Evolutionary conservation across 73 alveolate genomes (phyloP), one percentile per base, ranked within the genome.

Genomic region (Durusdinium trenchii): DNA sequence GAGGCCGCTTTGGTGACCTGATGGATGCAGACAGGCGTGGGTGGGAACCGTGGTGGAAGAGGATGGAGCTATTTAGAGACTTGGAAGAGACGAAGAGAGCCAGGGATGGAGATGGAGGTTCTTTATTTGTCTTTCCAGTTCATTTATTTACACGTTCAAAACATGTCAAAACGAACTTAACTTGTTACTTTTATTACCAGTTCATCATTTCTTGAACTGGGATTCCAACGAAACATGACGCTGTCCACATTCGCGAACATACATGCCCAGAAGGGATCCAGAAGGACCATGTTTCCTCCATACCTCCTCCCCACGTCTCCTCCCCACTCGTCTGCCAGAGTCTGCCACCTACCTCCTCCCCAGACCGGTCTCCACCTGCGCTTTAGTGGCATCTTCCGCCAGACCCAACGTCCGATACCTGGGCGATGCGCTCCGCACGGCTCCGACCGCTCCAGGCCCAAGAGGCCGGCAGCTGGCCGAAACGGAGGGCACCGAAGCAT

Each of bases 1-100:
- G 98, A 91, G 75, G 98, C 98, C 3, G 98, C 98, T 40, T 91
- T 91, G 52, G 98, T 67, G 75, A 83, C 94, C 94, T 83, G 73
- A 51, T n/a, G 38, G 3, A n/a, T n/a, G n/a, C n/a, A 57, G 69
- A n/a, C n/a, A n/a, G n/a, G n/a, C 18, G 73, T 57, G 69, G 23
- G 32, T 57, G 69, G 69, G 18, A 23, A 2, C 73, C 73, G n/a
- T 23, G 73, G 30, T 32, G 30, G 30, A 60, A 23, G n/a, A 60
- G 18, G 18, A 23, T 60, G 18, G 73, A 60, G 30, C 73, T 23
- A 60, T 32, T 60, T 60, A 32, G 18, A 60, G n/a, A 23, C 18
- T 60, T 60, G 73, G n/a, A 23, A 60, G 73, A 60, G 18, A 60
- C 30, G 73, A 23, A 60, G 30, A 32, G 73, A 23, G 18, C 73